Base-by-base conservation (phyloP, 2,329 filamentous ascomycete species). In the Penicillium sp. region DNA sequence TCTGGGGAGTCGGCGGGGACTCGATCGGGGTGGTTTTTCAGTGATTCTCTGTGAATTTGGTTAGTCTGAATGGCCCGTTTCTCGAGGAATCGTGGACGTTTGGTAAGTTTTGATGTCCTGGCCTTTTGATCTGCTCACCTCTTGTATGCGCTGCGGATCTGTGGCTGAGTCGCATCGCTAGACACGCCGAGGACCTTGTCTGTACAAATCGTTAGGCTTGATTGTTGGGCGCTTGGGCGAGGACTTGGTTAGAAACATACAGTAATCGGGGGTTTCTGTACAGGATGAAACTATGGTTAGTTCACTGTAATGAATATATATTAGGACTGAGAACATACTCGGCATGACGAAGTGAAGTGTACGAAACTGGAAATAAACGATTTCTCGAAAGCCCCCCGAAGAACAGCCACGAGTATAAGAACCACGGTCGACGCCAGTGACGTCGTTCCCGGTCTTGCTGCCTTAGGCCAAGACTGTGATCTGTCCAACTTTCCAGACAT, bases 111-210 rank as follows among this genome's bases (percentile, higher is more conserved):
- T 24, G 31, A 5, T 49, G 18, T 22, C 5, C 19, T 19, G 1
- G 18, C 19, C 14, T 22, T 50, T 7, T 37, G 7, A 41, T 37
- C 14, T 33, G n/a, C 65, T 39, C 68, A 91, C 89, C 89, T 89
- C 76, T 99, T 99, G 82, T 98, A 99, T 52, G 93, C 95, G 82
- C 91, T 90, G 68, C 94, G 90, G 72, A 99, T 89, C 74, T 98
- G 90, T 70, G 92, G 87, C 59, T 88, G 86, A 0, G 87, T 89
- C 36, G 94, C 92, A 66, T 84, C 89, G 37, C 91, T 84, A 53
- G 87, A 74, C 60, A 96, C 77, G 63, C 89, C 89, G 51, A 96
- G 87, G 64, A 90, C 84, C 52, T 84, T 86, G 78, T 94, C 90
- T 93, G 64, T 16, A 50, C 39, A 19, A 10, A 31, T 13, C 18